phyloP scores from a whole-genome alignment of 345 rosid genomes.

The Draba incana region DNA sequence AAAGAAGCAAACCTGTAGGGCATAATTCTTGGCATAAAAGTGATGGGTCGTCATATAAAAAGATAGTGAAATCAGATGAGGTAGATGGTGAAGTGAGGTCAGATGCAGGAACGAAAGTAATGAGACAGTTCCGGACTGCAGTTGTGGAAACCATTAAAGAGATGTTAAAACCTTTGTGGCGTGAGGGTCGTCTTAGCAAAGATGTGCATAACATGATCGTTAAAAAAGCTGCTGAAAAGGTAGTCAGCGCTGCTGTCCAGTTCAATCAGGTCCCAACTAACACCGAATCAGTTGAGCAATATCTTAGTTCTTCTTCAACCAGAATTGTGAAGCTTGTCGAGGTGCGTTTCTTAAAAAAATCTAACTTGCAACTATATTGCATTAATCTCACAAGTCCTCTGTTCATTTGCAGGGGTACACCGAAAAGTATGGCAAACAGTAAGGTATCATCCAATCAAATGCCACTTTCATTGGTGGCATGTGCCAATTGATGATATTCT shows the following conservation, averaged over 20 bases:
- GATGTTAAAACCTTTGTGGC: constrained; percentile 82
- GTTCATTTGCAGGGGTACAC: constrained; percentile 74
- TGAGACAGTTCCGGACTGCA: constrained; percentile 61
- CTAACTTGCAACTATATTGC: constrained; percentile 7
- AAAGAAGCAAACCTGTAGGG: constrained; percentile 43
- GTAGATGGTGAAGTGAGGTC: constrained; percentile 52
- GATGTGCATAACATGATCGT: constrained; percentile 79
- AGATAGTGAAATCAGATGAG: constrained; percentile 44
- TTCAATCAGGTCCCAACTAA: constrained; percentile 64
- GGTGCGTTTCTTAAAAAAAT: constrained; percentile 52
- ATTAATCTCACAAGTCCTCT: constrained; percentile 33
- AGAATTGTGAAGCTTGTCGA: constrained; percentile 78
- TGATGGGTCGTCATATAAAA: constrained; percentile 51
- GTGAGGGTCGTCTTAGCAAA: constrained; percentile 78
- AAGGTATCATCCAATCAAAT: constrained; percentile 38
- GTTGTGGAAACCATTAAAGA: constrained; percentile 73
- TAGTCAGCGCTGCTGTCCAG: constrained; percentile 59
- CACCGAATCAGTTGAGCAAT: constrained; percentile 53
- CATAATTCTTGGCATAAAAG: constrained; percentile 44
- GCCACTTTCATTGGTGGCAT: constrained; percentile 26
- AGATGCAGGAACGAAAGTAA: constrained; percentile 53
- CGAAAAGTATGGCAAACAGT: constrained; percentile 66
- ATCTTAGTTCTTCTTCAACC: constrained; percentile 58
- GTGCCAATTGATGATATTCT: constrained; percentile 19
- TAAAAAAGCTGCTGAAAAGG: constrained; percentile 74